Base-by-base conservation (phyloP, 371 early-diverging fungal species). In the Lichtheimia ornata region DNA sequence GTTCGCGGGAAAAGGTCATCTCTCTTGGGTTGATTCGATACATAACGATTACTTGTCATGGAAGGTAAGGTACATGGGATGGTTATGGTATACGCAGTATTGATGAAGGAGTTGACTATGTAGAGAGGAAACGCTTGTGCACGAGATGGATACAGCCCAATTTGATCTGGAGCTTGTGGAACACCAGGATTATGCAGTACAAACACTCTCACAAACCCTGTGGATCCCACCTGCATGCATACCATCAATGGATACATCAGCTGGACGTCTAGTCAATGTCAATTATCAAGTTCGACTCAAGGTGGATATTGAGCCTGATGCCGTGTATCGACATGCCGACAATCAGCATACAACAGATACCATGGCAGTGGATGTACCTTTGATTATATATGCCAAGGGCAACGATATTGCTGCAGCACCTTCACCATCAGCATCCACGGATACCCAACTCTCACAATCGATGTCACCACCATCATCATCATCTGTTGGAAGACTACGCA, bases 1-100 rank as follows among this genome's bases (percentile, higher is more conserved):
- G 50, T 27, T 47, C 11, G 18, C 54, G 62, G 5, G 12, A 40
- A 13, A 40, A 44, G 4, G 62, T 41, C 11, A 40, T 62, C 12
- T 30, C 62, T n/a, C 22, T 62, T 15, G 13, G 50, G 0, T 35
- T 62, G 18, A 28, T 62, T 11, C 47, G 47, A 11, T 7, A 18
- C 14, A 47, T n/a, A n/a, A 47, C 47, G 7, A 47, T 47, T 47
- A 47, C 18, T 22, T 47, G 47, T 22, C 17, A 47, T 18, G 18
- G 14, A 5, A 47, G 47, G 47, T 47, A 47, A 47, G 22, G 4
- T 35, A 35, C 9, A 35, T 35, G 6, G 28, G 4, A 28, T 28
- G 28, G 4, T 2, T 28, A 28, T 28, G 28, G 4, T 5, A 28
- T 28, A 28, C 4, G 28, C 7, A 22, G 22, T 22, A 22, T 22